Evolutionary conservation across 352 stramenopile species (phyloP), one percentile per base, ranked within the genome.

Genomic region (Pythium rhizo-oryzae): DNA sequence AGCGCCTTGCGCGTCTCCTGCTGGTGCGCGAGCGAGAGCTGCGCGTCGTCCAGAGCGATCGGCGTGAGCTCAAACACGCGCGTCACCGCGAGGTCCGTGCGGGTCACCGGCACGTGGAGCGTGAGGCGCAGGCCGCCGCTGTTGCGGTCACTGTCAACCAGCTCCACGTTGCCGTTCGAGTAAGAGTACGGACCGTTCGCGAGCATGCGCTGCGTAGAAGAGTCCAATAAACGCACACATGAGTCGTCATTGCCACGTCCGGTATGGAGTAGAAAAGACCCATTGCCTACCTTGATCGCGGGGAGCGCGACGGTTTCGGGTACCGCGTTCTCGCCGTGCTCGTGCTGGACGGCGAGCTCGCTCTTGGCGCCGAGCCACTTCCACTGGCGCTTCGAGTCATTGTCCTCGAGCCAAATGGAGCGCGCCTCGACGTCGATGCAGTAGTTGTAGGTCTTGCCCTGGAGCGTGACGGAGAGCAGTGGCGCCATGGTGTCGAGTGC

Each of bases 381-480:
- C 44, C 44, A 51, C 44, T 28, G 44, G 44, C 21, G 21, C 44
- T 51, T 51, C 1, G 44, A 28, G 44, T 25, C 44, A n/a, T 28
- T 28, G n/a, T 51, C 44, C 12, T 51, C 44, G 19, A 51, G 44
- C 44, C 19, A 51, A n/a, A 51, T 24, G 44, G 18, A 15, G 12
- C 44, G 44, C 8, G 19, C 21, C 4, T 18, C 6, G 1, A 33
- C 11, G 19, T 59, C 52, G 4, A 59, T 15, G 4, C 8, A 33
- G 52, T n/a, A 28, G 33, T 59, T 46, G 33, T 33, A 59, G 30
- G 18, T 33, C 52, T 21, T 39, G 52, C n/a, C n/a, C 4, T 59
- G 4, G 0, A 59, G 18, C 18, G 19, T 16, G 15, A 41, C 18
- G 21, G 50, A 21, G 8, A 18, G 23, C 24, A 41, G 12, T 12